Percentiles rank a stretch among this genome's conserved stretches.
These are phyloP conservation scores for Scytalidium lignicola DNA, from an alignment of 2,329 filamentous ascomycete genomes.

Conservation along the genomic window DNA sequence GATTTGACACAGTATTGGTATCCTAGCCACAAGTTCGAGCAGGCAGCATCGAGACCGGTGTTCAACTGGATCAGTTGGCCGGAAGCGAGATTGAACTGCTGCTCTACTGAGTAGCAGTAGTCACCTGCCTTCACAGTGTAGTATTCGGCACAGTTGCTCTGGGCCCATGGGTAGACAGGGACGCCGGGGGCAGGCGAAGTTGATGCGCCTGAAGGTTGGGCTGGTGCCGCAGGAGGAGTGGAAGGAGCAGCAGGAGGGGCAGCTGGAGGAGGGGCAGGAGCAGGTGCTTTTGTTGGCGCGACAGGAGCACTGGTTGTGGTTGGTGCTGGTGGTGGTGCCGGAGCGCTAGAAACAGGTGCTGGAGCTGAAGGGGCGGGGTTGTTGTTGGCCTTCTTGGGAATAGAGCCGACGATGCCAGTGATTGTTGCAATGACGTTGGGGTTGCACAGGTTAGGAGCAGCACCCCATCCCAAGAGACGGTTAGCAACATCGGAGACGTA, in stretches of 20 bases:
- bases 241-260: constrained; percentile 1
- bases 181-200: background rate
- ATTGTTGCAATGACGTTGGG: constrained; percentile 8
- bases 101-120: constrained; percentile 24
- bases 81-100: constrained; percentile 21
- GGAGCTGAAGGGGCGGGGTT: background rate
- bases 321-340: background rate
- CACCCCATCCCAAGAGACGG: constrained; percentile 15
- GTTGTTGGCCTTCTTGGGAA: constrained; percentile 1
- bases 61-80: constrained; percentile 27
- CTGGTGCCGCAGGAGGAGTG: background rate
- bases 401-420: background rate
- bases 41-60: constrained; percentile 23
- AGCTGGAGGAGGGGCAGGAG: background rate
- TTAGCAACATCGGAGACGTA: constrained; percentile 22
- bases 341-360: background rate
- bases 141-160: constrained; percentile 1
- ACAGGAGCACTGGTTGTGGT: background rate
- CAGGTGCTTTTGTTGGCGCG: background rate
- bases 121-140: constrained; percentile 6
- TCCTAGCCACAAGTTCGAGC: constrained; percentile 31
- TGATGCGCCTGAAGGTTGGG: background rate
- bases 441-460: constrained; percentile 10
- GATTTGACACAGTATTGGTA: constrained; percentile 29
- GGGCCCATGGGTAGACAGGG: background rate